These are phyloP conservation scores for Talaromyces sp. DNA, from an alignment of 2,329 filamentous ascomycete genomes.

Conservation along the genomic window DNA sequence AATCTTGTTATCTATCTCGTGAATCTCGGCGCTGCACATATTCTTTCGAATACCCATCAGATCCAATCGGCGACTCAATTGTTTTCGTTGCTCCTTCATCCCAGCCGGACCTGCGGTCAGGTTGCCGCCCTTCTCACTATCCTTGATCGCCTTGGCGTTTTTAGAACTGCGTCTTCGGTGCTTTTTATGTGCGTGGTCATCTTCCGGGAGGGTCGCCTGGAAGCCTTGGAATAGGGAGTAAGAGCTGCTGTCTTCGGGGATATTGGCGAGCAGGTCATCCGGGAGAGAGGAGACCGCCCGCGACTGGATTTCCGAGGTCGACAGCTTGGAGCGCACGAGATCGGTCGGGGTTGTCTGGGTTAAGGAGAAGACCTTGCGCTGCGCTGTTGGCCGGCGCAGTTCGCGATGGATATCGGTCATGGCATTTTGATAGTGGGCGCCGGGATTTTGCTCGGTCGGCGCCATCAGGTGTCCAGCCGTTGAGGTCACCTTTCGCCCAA, in stretches of 20 bases:
- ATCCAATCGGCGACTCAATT: constrained; percentile 82
- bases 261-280: constrained; percentile 85
- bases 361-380: constrained; percentile 89
- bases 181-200: constrained; percentile 64
- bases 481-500: constrained; percentile 90
- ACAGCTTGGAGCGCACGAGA: constrained; percentile 87
- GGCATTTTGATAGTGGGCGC: constrained; percentile 77
- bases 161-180: constrained; percentile 70
- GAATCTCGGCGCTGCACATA: constrained; percentile 95
- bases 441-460: constrained; percentile 57
- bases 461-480: constrained; percentile 90
- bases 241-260: constrained; percentile 80
- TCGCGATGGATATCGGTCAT: constrained; percentile 89
- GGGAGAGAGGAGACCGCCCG: constrained; percentile 85
- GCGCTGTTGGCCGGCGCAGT: constrained; percentile 77
- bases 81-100: constrained; percentile 77
- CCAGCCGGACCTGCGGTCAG: constrained; percentile 68
- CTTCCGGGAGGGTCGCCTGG: constrained; percentile 81
- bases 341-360: constrained; percentile 91
- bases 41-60: constrained; percentile 92
- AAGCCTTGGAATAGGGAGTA: constrained; percentile 98
- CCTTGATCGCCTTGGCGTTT: constrained; percentile 71
- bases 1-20: constrained; percentile 96
- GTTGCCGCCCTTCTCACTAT: constrained; percentile 59
- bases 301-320: constrained; percentile 88